Evolutionary conservation across 2,329 filamentous ascomycete species (phyloP), one percentile per base, ranked within the genome.

Genomic region (Aspergillus latus): DNA sequence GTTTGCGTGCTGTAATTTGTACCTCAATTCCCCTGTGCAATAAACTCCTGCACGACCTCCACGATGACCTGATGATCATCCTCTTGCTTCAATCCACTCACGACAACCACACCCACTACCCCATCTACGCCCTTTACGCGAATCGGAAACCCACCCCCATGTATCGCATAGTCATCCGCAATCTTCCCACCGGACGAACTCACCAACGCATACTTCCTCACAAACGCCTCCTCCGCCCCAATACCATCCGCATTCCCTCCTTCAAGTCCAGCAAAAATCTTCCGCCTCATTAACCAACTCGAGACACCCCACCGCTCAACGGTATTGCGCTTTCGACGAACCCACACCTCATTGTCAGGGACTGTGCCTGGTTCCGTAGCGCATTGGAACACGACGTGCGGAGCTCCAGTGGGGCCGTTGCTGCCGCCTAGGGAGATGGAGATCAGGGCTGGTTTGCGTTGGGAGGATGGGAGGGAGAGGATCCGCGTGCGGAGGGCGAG

Each of bases 51-150:
- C 42, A 92, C 78, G 1, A 84, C 84, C 69, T 92, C 87, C 0
- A 89, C 82, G 66, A 93, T 85, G 37, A 92, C 83, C 7, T 84
- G 84, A 72, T 94, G 90, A 71, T 92, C 89, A 75, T 92, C 83
- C 64, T 89, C 80, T 72, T 92, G 87, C 76, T 86, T 88, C 70
- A 93, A 71, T 4, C 89, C 90, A 66, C 85, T 88, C 1, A 93
- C 87, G 15, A 92, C 84, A 26, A 92, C 84, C 1, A 90, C 86
- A 0, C 84, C 89, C 7, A 92, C 85, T 2, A 91, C 75, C 0
- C 89, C 89, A 74, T 92, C 89, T 1, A 92, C 88, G 0, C 88
- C 88, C 52, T 76, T 76, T 5, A 93, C 89, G 6, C 84, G 80
- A 32, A 93, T 82, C 0, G 90, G 90, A 60, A 90, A 84, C 0